These are phyloP conservation scores for Pseudocercospora pini-densiflorae DNA, from an alignment of 2,329 filamentous ascomycete species.

Conservation along the genomic window DNA sequence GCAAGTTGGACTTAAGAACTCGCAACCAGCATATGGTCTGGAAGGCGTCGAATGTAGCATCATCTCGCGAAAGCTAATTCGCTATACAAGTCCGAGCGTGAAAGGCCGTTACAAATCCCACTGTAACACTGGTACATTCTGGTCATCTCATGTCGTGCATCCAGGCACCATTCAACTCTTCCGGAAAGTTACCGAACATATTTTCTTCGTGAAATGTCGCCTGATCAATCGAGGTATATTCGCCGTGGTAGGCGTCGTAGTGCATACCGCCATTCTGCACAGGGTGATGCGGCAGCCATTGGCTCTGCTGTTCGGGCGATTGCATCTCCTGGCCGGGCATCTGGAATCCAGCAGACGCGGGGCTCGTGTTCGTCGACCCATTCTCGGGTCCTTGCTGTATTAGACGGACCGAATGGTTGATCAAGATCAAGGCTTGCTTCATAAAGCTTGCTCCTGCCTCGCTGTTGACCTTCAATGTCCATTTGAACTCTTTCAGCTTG, in stretches of 20 bases:
- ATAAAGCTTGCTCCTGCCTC: slow-evolving; percentile 50
- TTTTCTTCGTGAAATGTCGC: slow-evolving; percentile 15
- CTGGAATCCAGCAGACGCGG: slow-evolving; percentile 18
- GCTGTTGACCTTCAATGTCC: slow-evolving; percentile 48
- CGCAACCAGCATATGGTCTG: neutral
- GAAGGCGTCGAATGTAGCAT: neutral
- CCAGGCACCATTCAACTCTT: slow-evolving; percentile 14
- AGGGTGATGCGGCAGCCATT: slow-evolving; percentile 24
- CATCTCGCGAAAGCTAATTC: neutral
- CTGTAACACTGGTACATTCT: neutral
- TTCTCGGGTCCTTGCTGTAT: slow-evolving; percentile 15
- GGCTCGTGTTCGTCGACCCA: slow-evolving; percentile 24
- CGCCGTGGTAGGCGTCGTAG: slow-evolving; percentile 19
- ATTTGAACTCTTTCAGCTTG: slow-evolving; percentile 48
- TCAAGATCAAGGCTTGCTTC: slow-evolving; percentile 42
- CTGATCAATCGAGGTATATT: slow-evolving; percentile 19
- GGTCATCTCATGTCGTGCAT: slow-evolving; percentile 14
- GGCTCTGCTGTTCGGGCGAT: slow-evolving; percentile 21
- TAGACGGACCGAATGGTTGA: slow-evolving; percentile 26
- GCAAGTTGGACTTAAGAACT: neutral
- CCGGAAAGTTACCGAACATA: slow-evolving; percentile 19
- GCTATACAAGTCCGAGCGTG: neutral
- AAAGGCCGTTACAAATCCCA: neutral
- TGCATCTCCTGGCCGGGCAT: slow-evolving; percentile 12
- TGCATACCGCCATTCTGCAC: slow-evolving; percentile 15